These are phyloP conservation scores for Mycena epipterygia DNA, from an alignment of 768 basidiomycete genomes.

Conservation along the genomic window DNA sequence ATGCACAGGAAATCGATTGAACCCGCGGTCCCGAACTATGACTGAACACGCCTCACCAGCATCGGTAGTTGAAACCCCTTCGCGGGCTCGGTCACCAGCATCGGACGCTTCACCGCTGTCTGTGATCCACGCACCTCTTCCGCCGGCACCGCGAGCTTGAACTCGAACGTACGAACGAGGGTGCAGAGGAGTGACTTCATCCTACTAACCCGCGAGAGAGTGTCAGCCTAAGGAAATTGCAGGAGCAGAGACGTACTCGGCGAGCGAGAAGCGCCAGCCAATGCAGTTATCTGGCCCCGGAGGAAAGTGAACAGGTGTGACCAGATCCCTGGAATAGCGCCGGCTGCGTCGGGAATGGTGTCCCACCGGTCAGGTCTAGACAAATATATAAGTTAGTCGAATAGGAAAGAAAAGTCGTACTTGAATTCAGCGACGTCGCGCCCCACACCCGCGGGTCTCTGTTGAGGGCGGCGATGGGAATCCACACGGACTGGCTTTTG, in stretches of 20 bases:
- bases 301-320: slow-evolving; percentile 54
- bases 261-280: slow-evolving; percentile 60
- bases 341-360: slow-evolving; percentile 43
- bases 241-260: slow-evolving; percentile 50
- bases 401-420: slow-evolving; percentile 36
- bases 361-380: slow-evolving; percentile 63
- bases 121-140: slow-evolving; percentile 39
- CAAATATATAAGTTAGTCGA: neutral
- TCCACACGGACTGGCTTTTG: slow-evolving; percentile 38
- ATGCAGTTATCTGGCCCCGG: slow-evolving; percentile 62
- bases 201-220: slow-evolving; percentile 5
- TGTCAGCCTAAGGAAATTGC: no score
- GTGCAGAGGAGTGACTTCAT: slow-evolving; percentile 52
- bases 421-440: slow-evolving; percentile 48
- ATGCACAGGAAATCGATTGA: no score
- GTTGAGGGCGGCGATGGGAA: slow-evolving; percentile 54
- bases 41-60: slow-evolving; percentile 6
- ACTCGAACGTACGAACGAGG: slow-evolving; percentile 52
- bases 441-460: slow-evolving; percentile 54
- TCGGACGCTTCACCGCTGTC: slow-evolving; percentile 46
- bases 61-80: slow-evolving; percentile 9
- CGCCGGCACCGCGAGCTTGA: slow-evolving; percentile 51
- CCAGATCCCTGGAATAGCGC: slow-evolving; percentile 46
- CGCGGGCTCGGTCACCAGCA: slow-evolving; percentile 39
- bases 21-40: neutral